Evolutionary conservation across 306 rosid genomes (phyloP).

Genomic region (Vachellia pachyceras): DNA sequence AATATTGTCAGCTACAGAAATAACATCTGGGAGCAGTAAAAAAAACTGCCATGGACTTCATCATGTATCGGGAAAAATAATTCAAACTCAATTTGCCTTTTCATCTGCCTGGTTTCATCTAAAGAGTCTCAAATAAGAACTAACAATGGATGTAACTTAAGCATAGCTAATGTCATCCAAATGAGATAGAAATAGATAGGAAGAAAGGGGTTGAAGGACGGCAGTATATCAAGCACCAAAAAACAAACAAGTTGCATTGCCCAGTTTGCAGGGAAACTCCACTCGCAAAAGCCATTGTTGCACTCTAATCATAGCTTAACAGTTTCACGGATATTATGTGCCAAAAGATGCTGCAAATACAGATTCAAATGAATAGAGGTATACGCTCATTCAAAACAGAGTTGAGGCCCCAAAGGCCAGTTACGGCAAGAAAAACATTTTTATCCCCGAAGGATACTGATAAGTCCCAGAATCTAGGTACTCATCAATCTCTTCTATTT

Average conservation of each 20-base stretch:
- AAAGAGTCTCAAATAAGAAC: background rate
- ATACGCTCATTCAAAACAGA: background rate
- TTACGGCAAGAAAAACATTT: background rate
- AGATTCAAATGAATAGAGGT: background rate
- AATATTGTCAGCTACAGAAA: background rate
- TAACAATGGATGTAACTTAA: background rate
- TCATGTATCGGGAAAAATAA: background rate
- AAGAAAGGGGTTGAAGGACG: background rate
- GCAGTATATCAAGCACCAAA: conserved; percentile 5
- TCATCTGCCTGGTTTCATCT: background rate
- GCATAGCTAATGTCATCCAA: conserved; percentile 12
- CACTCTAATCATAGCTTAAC: background rate
- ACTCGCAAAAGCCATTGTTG: background rate
- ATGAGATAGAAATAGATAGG: too few species aligned
- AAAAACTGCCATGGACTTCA: background rate
- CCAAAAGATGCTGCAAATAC: background rate
- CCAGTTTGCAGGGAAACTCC: background rate
- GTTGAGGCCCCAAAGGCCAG: background rate
- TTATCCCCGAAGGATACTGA: background rate
- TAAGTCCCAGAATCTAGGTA: too few species aligned
- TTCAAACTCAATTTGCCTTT: background rate
- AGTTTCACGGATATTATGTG: background rate
- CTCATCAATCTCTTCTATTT: too few species aligned
- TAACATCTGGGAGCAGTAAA: background rate
- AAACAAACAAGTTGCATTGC: background rate